phyloP scores from a whole-genome alignment of 176 grass and related monocot genomes.

The Cymbopogon citratus region DNA sequence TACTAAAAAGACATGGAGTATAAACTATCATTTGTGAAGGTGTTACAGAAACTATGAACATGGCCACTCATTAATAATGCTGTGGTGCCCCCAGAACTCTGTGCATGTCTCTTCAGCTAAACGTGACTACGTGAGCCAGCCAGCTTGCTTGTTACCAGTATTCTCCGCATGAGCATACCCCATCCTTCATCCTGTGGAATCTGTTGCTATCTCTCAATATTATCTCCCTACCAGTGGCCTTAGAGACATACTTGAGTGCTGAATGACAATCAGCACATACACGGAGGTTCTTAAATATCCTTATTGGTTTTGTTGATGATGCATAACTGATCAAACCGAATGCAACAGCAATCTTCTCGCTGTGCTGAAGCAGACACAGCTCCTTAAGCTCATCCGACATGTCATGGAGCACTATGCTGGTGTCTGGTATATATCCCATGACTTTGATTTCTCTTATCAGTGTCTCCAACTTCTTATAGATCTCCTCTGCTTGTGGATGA shows the following conservation, averaged over 20 bases:
- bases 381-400: conserved; percentile 72
- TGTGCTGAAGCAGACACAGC: conserved; percentile 77
- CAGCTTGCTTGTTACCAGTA: conserved; percentile 42
- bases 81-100: background rate
- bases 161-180: conserved; percentile 60
- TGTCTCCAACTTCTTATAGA: conserved; percentile 49
- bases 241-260: conserved; percentile 70
- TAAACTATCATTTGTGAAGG: background rate
- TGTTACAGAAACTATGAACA: background rate
- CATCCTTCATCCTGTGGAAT: conserved; percentile 76
- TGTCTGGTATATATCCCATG: conserved; percentile 68
- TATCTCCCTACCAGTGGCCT: conserved; percentile 57
- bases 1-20: too few species aligned
- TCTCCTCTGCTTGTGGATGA: conserved; percentile 56
- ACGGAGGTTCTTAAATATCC: conserved; percentile 88
- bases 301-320: conserved; percentile 57
- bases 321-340: conserved; percentile 62
- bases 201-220: conserved; percentile 85
- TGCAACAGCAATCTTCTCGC: conserved; percentile 75
- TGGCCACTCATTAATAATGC: background rate
- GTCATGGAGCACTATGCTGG: conserved; percentile 78
- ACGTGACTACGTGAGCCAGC: background rate
- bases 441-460: conserved; percentile 54
- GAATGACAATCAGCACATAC: conserved; percentile 77
- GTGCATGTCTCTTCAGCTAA: background rate